Evolutionary conservation across 768 basidiomycete genomes (phyloP).

Genomic region (Auriscalpium microsporum): DNA sequence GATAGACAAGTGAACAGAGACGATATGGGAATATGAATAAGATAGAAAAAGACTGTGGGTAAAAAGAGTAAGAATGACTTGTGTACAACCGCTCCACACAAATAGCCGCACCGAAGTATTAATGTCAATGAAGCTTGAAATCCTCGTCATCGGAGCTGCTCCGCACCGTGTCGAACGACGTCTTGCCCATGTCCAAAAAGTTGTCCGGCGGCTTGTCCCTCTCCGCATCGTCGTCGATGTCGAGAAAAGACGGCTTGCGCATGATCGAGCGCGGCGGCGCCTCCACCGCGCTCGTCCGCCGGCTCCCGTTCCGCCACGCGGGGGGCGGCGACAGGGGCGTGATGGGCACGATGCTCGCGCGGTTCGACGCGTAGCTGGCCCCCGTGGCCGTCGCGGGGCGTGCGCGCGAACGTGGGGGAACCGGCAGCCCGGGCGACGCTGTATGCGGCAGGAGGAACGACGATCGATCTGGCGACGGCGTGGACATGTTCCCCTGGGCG

Average conservation of each 20-base stretch:
- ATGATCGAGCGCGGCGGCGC: slow-evolving; percentile 40
- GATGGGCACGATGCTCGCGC: slow-evolving; percentile 24
- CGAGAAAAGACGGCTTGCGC: slow-evolving; percentile 65
- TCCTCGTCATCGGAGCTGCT: slow-evolving; percentile 24
- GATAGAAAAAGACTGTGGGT: slow-evolving; percentile 5
- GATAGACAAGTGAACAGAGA: background rate
- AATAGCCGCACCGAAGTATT: no score
- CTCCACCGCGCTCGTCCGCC: slow-evolving; percentile 5
- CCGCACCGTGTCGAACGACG: slow-evolving; percentile 31
- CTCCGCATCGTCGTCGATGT: slow-evolving; percentile 40
- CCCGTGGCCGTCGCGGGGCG: slow-evolving; percentile 11
- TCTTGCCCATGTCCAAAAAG: slow-evolving; percentile 34
- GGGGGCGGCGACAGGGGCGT: slow-evolving; percentile 32
- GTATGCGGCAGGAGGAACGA: slow-evolving; percentile 21
- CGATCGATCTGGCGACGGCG: background rate
- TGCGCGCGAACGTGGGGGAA: slow-evolving; percentile 39
- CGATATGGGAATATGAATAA: slow-evolving; percentile 9
- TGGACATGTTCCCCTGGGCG: background rate
- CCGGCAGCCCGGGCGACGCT: slow-evolving; percentile 34
- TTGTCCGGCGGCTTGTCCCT: slow-evolving; percentile 20
- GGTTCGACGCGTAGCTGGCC: background rate
- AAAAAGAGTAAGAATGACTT: background rate
- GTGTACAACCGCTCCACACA: background rate
- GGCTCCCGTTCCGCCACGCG: slow-evolving; percentile 2
- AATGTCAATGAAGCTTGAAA: background rate